Evolutionary conservation across 2,329 filamentous ascomycete species (phyloP), one percentile per base, ranked within the genome.

Genomic region (Aspergillus amoenus): DNA sequence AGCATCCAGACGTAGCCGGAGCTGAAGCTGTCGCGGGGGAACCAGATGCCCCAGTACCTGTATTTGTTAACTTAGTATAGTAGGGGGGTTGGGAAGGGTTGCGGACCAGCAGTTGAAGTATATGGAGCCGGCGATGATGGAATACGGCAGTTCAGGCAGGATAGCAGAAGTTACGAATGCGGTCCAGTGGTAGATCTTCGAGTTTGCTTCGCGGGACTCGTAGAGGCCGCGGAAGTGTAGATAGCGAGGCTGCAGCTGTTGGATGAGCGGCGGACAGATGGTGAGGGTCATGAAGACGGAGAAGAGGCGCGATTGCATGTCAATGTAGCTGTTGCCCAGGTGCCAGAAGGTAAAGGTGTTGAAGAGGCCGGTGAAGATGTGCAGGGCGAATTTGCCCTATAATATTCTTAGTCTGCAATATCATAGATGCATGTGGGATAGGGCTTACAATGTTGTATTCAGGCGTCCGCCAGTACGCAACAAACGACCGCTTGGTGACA

Each of bases 161-260:
- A 91, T 81, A 1, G 83, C 81, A 0, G 83, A 87, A 2, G 84
- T 86, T 0, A 84, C 82, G 73, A 89, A 90, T 0, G 88, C 87
- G 13, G 83, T 73, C 89, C 89, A 92, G 2, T 84, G 87, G 73
- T 93, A 94, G 24, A 91, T 91, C 70, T 91, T 91, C 15, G 88
- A 84, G n/a, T 84, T 89, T 48, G 86, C 82, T 70, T 94, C 90
- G 5, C 90, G 82, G 2, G 82, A 84, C 69, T 88, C 77, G 74
- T 90, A 94, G 24, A 93, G 79, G 32, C 83, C 79, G 4, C 88
- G 81, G 44, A 85, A 83, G 57, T 83, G 78, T 51, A 91, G 76
- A 68, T 88, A 92, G 5, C 84, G 83, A 0, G 90, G 90, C 66
- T 93, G 88, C 0, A 93, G 79, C 64, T 93, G 89, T 65, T 92